Conservation (phyloP, 2,329 filamentous ascomycete genomes). For the Colletotrichum sidae region DNA sequence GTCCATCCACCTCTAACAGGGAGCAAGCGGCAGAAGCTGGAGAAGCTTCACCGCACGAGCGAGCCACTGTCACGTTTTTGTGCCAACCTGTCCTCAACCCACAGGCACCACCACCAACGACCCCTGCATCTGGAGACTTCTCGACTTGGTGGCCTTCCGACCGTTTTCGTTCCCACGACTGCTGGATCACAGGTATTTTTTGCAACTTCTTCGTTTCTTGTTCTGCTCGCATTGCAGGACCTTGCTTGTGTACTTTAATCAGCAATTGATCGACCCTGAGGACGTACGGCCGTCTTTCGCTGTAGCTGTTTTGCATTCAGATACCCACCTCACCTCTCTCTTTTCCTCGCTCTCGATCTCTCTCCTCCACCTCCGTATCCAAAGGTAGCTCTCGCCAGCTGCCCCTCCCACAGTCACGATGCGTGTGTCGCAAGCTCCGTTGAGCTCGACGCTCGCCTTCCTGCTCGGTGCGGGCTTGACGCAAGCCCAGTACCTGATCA, state of each 20-base stretch:
- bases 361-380: background rate
- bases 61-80: conserved; percentile 28
- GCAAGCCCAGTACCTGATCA: conserved; percentile 75
- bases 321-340: conserved; percentile 13
- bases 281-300: conserved; percentile 31
- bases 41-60: conserved; percentile 17
- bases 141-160: conserved; percentile 35
- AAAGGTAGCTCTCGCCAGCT: conserved; percentile 21
- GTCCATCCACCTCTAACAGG: conserved; percentile 6
- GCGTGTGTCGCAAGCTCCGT: conserved; percentile 49
- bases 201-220: conserved; percentile 23
- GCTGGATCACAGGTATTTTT: conserved; percentile 22
- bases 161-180: conserved; percentile 29
- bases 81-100: conserved; percentile 45
- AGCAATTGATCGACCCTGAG: conserved; percentile 32
- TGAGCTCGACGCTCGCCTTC: conserved; percentile 50
- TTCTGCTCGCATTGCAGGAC: conserved; percentile 31
- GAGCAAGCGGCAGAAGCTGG: no score
- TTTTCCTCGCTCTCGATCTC: background rate
- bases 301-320: conserved; percentile 17
- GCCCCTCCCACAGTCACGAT: conserved; percentile 48
- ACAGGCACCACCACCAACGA: conserved; percentile 27
- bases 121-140: conserved; percentile 29
- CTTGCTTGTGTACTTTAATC: conserved; percentile 32
- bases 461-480: conserved; percentile 61